Percentiles rank a stretch among this genome's conserved stretches.
Evolutionary conservation across 768 basidiomycete species (phyloP).

Genomic region (Boletus tylopilopsis): DNA sequence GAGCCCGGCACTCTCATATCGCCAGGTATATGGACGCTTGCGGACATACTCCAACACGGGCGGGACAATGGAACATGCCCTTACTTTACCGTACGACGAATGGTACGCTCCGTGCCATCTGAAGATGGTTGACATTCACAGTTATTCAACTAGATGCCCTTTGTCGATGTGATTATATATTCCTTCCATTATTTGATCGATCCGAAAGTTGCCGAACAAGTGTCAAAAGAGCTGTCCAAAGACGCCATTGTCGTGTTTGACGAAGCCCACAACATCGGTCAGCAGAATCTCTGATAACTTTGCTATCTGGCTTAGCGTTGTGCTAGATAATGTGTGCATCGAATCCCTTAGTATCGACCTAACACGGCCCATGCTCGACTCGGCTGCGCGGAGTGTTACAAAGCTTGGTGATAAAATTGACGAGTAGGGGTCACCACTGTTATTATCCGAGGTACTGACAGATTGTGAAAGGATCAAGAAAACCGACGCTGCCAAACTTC

Average conservation of each 20-base stretch:
- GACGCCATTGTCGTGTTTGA: constrained; percentile 99
- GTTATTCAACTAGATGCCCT: constrained; percentile 71
- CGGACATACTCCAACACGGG: constrained; percentile 87
- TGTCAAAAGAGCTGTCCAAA: constrained; percentile 95
- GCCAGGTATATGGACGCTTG: constrained; percentile 88
- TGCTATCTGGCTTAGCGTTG: constrained; percentile 2
- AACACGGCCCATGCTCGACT: constrained; percentile 96
- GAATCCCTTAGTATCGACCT: constrained; percentile 97
- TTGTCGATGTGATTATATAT: constrained; percentile 95
- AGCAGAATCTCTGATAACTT: constrained; percentile 13
- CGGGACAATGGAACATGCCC: constrained; percentile 85
- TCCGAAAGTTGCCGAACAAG: constrained; percentile 98
- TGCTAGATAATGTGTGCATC: constrained; percentile 93
- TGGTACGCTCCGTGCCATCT: constrained; percentile 55
- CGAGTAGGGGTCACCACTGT: constrained; percentile 58
- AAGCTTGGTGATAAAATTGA: constrained; percentile 91
- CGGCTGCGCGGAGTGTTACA: constrained; percentile 82
- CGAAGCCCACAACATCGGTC: constrained; percentile 98
- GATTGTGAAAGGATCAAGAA: constrained; percentile 70
- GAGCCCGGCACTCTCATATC: constrained; percentile 83
- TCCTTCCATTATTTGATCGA: constrained; percentile 99
- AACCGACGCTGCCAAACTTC: constrained; percentile 89
- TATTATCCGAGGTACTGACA: constrained; percentile 3
- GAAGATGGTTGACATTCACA: not conserved
- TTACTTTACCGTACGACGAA: constrained; percentile 92